A percentile compares a stretch with the other conserved stretches of the same genome.
These are phyloP conservation scores for Fusarium armeniacum DNA, from an alignment of 2,329 filamentous ascomycete genomes.

Conservation along the genomic window DNA sequence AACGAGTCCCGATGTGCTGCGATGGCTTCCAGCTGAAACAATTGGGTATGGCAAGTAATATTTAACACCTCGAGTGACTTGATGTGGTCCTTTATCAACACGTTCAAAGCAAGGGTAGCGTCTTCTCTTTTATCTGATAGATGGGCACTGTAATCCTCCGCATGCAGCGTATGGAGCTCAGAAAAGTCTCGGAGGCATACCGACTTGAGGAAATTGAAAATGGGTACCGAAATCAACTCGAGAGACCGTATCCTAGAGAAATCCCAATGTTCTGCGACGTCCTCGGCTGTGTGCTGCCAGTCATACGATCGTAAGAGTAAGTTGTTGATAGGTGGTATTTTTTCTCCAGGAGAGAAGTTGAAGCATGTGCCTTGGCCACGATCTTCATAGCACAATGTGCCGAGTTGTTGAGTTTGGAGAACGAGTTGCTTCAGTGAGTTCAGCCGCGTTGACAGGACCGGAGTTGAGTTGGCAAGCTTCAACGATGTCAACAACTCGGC, in stretches of 20 bases:
- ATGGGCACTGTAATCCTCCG: slow-evolving; percentile 63
- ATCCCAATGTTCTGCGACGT: slow-evolving; percentile 61
- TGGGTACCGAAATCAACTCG: slow-evolving; percentile 60
- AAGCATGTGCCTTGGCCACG: slow-evolving; percentile 63
- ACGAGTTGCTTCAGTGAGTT: slow-evolving; percentile 61
- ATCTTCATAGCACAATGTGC: slow-evolving; percentile 60
- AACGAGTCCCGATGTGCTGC: slow-evolving; percentile 57
- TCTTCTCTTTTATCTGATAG: slow-evolving; percentile 56
- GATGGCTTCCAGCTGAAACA: slow-evolving; percentile 59
- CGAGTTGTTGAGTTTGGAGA: slow-evolving; percentile 53
- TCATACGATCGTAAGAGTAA: slow-evolving; percentile 63
- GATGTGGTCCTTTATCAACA: slow-evolving; percentile 57
- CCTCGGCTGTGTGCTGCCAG: slow-evolving; percentile 60
- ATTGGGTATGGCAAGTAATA: slow-evolving; percentile 58
- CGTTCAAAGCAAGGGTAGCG: slow-evolving; percentile 57
- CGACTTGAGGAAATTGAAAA: slow-evolving; percentile 61
- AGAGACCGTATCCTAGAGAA: slow-evolving; percentile 60
- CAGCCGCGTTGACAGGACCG: slow-evolving; percentile 58
- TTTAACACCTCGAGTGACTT: slow-evolving; percentile 56
- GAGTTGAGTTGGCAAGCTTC: slow-evolving; percentile 57
- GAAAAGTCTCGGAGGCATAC: slow-evolving; percentile 56
- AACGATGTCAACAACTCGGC: slow-evolving; percentile 58
- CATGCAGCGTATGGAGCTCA: slow-evolving; percentile 56
- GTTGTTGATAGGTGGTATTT: slow-evolving; percentile 59
- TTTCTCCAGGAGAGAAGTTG: slow-evolving; percentile 56